Evolutionary conservation across 2,329 filamentous ascomycete species (phyloP).

Genomic region (Alternaria dauci): DNA sequence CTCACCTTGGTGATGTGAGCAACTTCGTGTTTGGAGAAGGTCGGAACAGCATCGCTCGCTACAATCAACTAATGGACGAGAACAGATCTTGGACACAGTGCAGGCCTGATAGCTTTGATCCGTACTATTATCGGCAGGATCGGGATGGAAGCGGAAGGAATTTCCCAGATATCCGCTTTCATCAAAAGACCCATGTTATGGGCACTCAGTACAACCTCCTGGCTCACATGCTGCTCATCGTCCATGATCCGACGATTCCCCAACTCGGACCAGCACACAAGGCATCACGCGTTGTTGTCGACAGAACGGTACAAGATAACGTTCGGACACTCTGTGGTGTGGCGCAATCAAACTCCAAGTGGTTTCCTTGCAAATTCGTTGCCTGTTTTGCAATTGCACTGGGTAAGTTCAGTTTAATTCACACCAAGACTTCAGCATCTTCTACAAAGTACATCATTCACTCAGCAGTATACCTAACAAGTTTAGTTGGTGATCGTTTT

Average conservation of each 20-base stretch:
- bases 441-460: background rate
- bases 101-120: slow-evolving; percentile 47
- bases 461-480: slow-evolving; percentile 9
- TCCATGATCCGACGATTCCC: slow-evolving; percentile 49
- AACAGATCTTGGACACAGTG: slow-evolving; percentile 45
- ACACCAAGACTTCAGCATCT: background rate
- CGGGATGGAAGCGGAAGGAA: slow-evolving; percentile 43
- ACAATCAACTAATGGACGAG: slow-evolving; percentile 45
- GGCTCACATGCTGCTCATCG: slow-evolving; percentile 47
- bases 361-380: slow-evolving; percentile 48
- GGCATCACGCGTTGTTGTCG: slow-evolving; percentile 42
- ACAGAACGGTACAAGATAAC: slow-evolving; percentile 45
- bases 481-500: slow-evolving; percentile 47
- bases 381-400: slow-evolving; percentile 49
- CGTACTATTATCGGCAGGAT: slow-evolving; percentile 45
- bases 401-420: slow-evolving; percentile 25
- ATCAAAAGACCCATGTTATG: slow-evolving; percentile 47
- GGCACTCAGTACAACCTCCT: slow-evolving; percentile 48
- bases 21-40: slow-evolving; percentile 49
- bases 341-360: slow-evolving; percentile 44
- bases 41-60: slow-evolving; percentile 41
- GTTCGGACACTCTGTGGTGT: slow-evolving; percentile 49
- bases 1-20: slow-evolving; percentile 49
- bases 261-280: slow-evolving; percentile 47
- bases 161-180: slow-evolving; percentile 48